A percentile compares a stretch with the other conserved stretches of the same genome.
Conservation (phyloP, 2,329 filamentous ascomycete genomes). For the Tolypocladium endophyticum region DNA sequence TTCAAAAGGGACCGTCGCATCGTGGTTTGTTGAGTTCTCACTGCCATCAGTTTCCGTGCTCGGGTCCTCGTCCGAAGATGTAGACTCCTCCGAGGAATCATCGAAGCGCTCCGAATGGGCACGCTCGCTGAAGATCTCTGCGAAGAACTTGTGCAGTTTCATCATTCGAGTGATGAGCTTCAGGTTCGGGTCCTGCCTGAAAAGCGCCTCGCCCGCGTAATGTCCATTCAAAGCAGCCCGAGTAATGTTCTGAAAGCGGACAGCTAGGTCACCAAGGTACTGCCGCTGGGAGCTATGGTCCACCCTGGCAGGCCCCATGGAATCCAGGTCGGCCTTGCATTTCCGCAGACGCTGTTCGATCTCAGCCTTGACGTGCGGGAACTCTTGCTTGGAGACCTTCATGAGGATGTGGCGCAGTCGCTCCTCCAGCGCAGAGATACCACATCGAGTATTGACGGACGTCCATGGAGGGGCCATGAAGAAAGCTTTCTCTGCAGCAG, state of each 20-base stretch:
- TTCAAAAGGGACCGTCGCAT: not conserved
- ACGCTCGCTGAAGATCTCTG: slow-evolving; percentile 11
- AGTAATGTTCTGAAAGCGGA: slow-evolving; percentile 16
- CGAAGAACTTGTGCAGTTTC: slow-evolving; percentile 25
- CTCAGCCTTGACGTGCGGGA: slow-evolving; percentile 24
- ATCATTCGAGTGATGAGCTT: slow-evolving; percentile 28
- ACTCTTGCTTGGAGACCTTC: slow-evolving; percentile 27
- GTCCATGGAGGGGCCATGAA: slow-evolving; percentile 27
- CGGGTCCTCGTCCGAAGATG: not conserved
- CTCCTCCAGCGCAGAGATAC: slow-evolving; percentile 22
- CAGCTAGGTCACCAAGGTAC: slow-evolving; percentile 23
- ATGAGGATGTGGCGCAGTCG: slow-evolving; percentile 26
- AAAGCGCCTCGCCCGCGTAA: slow-evolving; percentile 20
- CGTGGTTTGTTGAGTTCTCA: not conserved
- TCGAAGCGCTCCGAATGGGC: slow-evolving; percentile 10
- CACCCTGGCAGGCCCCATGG: slow-evolving; percentile 19
- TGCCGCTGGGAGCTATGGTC: slow-evolving; percentile 19
- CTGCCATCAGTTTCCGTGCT: not conserved
- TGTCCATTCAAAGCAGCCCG: slow-evolving; percentile 21
- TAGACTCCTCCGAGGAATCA: not conserved
- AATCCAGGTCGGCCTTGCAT: slow-evolving; percentile 8
- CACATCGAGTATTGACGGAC: slow-evolving; percentile 16
- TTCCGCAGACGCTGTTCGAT: slow-evolving; percentile 9
- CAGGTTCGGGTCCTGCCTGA: slow-evolving; percentile 13
- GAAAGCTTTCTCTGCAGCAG: slow-evolving; percentile 23